Evolutionary conservation across 1,139 yeast species (phyloP).

Genomic region (Scheffersomyces cryptocercus): DNA sequence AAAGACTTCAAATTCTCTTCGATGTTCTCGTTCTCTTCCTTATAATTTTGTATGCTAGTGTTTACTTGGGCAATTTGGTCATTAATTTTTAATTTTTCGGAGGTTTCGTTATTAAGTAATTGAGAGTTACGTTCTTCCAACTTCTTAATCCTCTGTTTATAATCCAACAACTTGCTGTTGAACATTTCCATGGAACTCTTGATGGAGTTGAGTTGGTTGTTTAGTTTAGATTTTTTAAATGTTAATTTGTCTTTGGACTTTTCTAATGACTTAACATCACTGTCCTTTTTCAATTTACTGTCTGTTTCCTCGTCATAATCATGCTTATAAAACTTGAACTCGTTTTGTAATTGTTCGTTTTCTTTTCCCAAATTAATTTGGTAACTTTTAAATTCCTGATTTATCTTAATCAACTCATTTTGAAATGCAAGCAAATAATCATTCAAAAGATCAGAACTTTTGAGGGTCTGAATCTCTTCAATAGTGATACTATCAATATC

Average conservation of each 20-base stretch:
- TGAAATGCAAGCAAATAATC: slow-evolving; percentile 28
- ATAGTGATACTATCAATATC: slow-evolving; percentile 10
- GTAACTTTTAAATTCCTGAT: slow-evolving; percentile 25
- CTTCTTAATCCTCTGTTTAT: slow-evolving; percentile 23
- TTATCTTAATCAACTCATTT: slow-evolving; percentile 27
- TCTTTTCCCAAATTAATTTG: slow-evolving; percentile 24
- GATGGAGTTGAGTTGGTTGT: slow-evolving; percentile 25
- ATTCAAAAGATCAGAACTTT: slow-evolving; percentile 17
- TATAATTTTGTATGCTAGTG: slow-evolving; percentile 14
- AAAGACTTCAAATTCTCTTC: slow-evolving; percentile 27
- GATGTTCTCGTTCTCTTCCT: slow-evolving; percentile 20
- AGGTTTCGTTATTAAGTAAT: slow-evolving; percentile 19
- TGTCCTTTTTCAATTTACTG: slow-evolving; percentile 29
- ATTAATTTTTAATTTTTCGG: slow-evolving; percentile 22
- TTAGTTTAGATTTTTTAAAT: slow-evolving; percentile 35
- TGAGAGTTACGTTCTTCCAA: slow-evolving; percentile 26
- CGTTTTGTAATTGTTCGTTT: slow-evolving; percentile 20
- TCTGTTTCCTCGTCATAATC: slow-evolving; percentile 38
- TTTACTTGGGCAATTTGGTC: slow-evolving; percentile 14
- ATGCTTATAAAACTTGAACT: slow-evolving; percentile 19
- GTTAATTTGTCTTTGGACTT: slow-evolving; percentile 30
- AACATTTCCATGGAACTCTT: slow-evolving; percentile 20
- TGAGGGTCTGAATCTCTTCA: slow-evolving; percentile 8
- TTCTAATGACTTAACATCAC: slow-evolving; percentile 35
- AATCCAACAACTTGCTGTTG: slow-evolving; percentile 23